Base-by-base conservation (phyloP, 768 basidiomycete species). In the Termitomyces sp. region DNA sequence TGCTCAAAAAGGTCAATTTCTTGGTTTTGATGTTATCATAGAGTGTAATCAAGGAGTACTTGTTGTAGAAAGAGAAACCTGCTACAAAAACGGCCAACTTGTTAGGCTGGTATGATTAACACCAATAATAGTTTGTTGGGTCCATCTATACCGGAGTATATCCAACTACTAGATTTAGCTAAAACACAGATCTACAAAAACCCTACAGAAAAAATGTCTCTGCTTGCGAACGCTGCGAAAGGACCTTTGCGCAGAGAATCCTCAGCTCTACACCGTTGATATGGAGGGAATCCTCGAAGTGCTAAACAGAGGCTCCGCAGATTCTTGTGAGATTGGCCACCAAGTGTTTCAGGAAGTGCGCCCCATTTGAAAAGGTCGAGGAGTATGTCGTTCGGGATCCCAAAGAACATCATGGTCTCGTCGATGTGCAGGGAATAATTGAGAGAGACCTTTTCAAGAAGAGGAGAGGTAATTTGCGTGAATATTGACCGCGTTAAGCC, bases 351-450 rank as follows among this genome's bases (percentile, higher is more conserved):
- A 5, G 70, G 65, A 8, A 71, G 62, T 29, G 57, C 41, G 25
- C 66, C 68, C 70, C 71, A 73, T 53, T 61, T 63, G 55, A 66
- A 69, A 5, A 59, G 48, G 51, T 69, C 62, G 10, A 72, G 48
- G 9, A 69, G 55, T 5, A 65, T 56, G 48, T 68, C 58, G 45
- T 69, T 69, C 23, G 69, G 67, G 46, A 71, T 58, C 11, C 71
- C 70, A 48, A 68, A 66, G 57, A 66, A 69, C 4, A 62, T 56
- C 32, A 64, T 55, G 8, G 55, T 56, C 17, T 64, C 65, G 27
- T 61, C 52, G 3, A 63, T 59, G 31, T 34, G 60, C 8, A 71
- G 50, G 1, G 61, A 63, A n/a, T 69, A 59, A 4, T 62, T 57
- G 19, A 72, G 53, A 4, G 67, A 65, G 25, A 73, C 51, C 41